Base-by-base conservation (phyloP, 139 green algal genomes). In the Tetratostichococcus sp. region DNA sequence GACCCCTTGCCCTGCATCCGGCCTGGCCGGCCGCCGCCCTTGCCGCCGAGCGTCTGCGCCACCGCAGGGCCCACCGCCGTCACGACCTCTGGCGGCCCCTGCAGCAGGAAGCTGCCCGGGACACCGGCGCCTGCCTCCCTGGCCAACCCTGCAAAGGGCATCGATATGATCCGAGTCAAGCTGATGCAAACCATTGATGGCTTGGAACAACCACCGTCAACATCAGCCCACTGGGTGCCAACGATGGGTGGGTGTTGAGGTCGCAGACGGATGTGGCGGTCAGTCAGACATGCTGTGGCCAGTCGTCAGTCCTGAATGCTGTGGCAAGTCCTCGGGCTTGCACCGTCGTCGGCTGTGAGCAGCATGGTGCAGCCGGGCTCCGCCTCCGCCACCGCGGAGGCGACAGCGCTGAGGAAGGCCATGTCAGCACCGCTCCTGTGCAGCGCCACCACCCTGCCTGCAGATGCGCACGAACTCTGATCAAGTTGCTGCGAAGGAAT, bases 361-460 rank as follows among this genome's bases (percentile, higher is more conserved):
- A 77, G 62, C 35, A 77, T n/a, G n/a, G 70, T 43, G 28, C 23
- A 30, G 3, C 32, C 14, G 23, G 73, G 73, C 8, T 72, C n/a
- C 16, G 31, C 59, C 1, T 67, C 65, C 4, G 59, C 31, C 4
- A 66, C 73, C 33, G 62, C 34, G 3, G n/a, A n/a, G 21, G 73
- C 73, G 50, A 77, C 65, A 22, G 42, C 11, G 35, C 59, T 72
- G 31, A 77, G 65, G 65, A 72, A 77, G 8, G 69, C 35, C 62
- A 77, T 30, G 28, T 71, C 65, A 31, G 73, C 62, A 42, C 58
- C 65, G 35, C n/a, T 28, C 30, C 73, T 35, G 62, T 77, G 73
- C 28, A 72, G 70, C 34, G n/a, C 58, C 39, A 33, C 73, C 28
- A 71, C 42, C 5, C 39, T 66, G 25, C 73, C 73, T 77, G 65